A percentile compares a stretch with the other conserved stretches of the same genome.
These are phyloP conservation scores for Trametes cubensis DNA, from an alignment of 768 basidiomycete genomes.

Conservation along the genomic window DNA sequence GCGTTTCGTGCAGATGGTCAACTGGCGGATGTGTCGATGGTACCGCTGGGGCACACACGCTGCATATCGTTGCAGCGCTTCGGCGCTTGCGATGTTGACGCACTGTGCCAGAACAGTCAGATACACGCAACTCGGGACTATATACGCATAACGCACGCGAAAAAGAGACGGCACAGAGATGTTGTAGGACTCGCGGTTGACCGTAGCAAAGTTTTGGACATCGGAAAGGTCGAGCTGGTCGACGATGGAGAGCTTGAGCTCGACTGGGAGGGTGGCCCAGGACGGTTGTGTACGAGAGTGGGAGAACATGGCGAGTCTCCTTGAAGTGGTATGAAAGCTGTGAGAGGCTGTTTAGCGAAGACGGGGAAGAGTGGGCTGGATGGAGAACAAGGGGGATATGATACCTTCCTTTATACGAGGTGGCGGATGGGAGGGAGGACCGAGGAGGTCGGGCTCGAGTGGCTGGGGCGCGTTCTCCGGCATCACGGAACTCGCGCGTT, in stretches of 20 bases:
- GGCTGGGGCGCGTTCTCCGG: slow-evolving; percentile 12
- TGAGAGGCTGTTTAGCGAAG: slow-evolving; percentile 2
- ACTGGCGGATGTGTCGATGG: slow-evolving; percentile 49
- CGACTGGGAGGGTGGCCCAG: slow-evolving; percentile 65
- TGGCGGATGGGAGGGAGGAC: slow-evolving; percentile 8
- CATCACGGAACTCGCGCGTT: slow-evolving; percentile 20
- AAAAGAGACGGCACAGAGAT: slow-evolving; percentile 63
- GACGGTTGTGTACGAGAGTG: slow-evolving; percentile 14
- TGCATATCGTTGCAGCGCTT: slow-evolving; percentile 55
- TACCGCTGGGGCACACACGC: slow-evolving; percentile 59
- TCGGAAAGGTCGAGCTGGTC: slow-evolving; percentile 49
- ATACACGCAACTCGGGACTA: background rate
- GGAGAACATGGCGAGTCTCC: slow-evolving; percentile 17
- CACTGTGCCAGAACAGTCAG: slow-evolving; percentile 36
- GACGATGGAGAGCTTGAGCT: slow-evolving; percentile 65
- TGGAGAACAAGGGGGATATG: background rate
- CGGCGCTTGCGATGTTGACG: slow-evolving; percentile 50
- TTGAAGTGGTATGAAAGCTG: background rate
- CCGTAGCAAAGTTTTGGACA: slow-evolving; percentile 49
- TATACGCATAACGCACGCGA: slow-evolving; percentile 44
- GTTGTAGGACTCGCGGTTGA: slow-evolving; percentile 52
- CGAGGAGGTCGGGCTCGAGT: slow-evolving; percentile 25
- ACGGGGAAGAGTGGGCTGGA: slow-evolving; percentile 14
- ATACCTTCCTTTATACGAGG: background rate
- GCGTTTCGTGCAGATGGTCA: slow-evolving; percentile 51